phyloP scores from a whole-genome alignment of 176 grass and related monocot species.

The Zizania latifolia region DNA sequence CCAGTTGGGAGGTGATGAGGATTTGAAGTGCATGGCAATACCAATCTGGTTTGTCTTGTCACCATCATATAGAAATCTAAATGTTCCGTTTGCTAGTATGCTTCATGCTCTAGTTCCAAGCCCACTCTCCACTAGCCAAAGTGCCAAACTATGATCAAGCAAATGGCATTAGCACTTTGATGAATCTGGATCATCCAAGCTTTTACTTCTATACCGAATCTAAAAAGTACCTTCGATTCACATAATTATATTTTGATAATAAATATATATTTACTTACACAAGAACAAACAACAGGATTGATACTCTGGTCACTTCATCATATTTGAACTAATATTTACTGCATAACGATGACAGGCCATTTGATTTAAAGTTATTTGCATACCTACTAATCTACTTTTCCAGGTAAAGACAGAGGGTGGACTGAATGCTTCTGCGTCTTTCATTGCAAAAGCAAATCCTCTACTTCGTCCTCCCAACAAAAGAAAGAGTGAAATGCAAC shows the following conservation, averaged over 20 bases:
- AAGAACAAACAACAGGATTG: not conserved
- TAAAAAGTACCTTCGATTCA: not conserved
- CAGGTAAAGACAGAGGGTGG: slow-evolving; percentile 87
- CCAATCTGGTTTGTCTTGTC: not conserved
- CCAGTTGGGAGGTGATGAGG: slow-evolving; percentile 3
- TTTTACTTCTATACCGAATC: slow-evolving; percentile 1
- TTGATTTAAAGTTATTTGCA: not conserved
- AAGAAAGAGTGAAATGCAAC: slow-evolving; percentile 97
- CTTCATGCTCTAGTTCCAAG: not conserved
- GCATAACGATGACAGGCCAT: not conserved
- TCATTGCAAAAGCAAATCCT: slow-evolving; percentile 95
- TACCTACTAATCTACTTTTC: slow-evolving; percentile 10
- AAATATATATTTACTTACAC: slow-evolving; percentile 1
- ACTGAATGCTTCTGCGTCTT: slow-evolving; percentile 92
- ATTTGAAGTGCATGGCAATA: not conserved
- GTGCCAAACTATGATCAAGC: slow-evolving; percentile 7
- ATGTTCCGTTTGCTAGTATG: not conserved
- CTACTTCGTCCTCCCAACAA: slow-evolving; percentile 76
- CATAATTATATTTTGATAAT: slow-evolving; percentile 6
- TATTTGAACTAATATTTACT: not conserved
- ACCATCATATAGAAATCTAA: not conserved
- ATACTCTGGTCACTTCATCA: not conserved
- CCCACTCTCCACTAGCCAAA: not conserved
- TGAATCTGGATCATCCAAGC: not conserved
- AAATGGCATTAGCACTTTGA: not conserved